These are phyloP conservation scores for Cystofilobasidium bisporidii DNA, from an alignment of 768 basidiomycete genomes.

Conservation along the genomic window DNA sequence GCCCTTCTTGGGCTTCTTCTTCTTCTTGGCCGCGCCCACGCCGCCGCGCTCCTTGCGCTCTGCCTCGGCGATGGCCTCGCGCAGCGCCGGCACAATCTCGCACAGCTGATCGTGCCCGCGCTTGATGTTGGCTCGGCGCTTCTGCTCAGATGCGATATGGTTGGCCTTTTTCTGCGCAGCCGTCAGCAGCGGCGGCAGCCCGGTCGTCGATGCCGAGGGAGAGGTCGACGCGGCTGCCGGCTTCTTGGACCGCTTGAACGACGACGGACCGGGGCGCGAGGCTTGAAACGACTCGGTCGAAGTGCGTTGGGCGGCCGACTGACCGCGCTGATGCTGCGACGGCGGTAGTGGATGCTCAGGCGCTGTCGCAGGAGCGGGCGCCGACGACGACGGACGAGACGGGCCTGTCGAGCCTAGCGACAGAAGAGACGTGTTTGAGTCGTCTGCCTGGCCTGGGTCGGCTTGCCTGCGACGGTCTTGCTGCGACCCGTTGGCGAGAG, in stretches of 20 bases:
- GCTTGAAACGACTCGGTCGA: not conserved
- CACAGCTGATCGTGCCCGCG: conserved; percentile 81
- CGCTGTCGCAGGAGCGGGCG: not conserved
- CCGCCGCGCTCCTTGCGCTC: conserved; percentile 42
- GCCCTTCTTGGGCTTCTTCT: conserved; percentile 30
- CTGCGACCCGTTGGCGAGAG: too few species aligned
- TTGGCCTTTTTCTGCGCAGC: conserved; percentile 85
- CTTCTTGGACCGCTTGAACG: not conserved
- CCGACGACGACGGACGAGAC: too few species aligned
- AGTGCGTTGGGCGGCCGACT: not conserved
- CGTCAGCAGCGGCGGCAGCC: conserved; percentile 50
- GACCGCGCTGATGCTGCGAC: not conserved
- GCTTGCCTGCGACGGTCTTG: too few species aligned
- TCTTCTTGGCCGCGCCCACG: conserved; percentile 11
- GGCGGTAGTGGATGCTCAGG: not conserved
- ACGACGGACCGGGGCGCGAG: not conserved
- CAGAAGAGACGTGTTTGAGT: too few species aligned
- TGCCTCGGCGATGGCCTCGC: conserved; percentile 68
- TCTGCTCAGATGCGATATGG: conserved; percentile 89
- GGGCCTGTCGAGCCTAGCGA: too few species aligned
- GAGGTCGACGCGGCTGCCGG: not conserved
- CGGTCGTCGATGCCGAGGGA: not conserved
- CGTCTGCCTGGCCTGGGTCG: too few species aligned
- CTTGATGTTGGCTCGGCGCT: conserved; percentile 81
- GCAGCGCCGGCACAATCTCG: conserved; percentile 66